Conservation (phyloP, 176 grass and related monocot genomes). For the Zea luxurians region DNA sequence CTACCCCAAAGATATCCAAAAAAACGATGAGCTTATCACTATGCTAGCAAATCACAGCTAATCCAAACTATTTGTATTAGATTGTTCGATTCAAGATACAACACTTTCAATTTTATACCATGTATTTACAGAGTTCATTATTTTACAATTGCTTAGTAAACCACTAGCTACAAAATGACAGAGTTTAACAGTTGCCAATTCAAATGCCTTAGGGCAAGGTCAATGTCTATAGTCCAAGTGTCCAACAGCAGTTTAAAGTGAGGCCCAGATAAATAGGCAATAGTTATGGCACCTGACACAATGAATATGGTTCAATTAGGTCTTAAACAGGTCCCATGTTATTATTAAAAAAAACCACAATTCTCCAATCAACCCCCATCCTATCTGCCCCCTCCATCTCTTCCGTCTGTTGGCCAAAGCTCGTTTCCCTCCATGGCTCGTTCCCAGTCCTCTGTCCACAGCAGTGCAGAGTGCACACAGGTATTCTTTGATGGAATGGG, state of each 20-base stretch:
- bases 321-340: neutral
- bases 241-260: neutral
- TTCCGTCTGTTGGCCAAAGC: neutral
- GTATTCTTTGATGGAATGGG: neutral
- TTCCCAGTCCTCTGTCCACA: neutral
- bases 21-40: neutral
- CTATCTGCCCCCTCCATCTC: neutral
- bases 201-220: neutral
- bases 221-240: neutral
- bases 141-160: constrained; percentile 3
- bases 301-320: neutral
- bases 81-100: neutral
- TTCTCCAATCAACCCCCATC: neutral
- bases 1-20: neutral
- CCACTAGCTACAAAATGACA: neutral
- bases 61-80: neutral
- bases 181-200: neutral
- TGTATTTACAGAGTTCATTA: neutral
- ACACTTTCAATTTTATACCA: constrained; percentile 5
- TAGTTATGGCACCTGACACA: neutral
- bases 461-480: neutral
- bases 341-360: neutral
- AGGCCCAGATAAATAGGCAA: neutral
- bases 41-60: neutral
- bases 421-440: neutral